Evolutionary conservation across 495 filamentous ascomycete genomes (phyloP).

Genomic region (Sphaerosporella brunnea): DNA sequence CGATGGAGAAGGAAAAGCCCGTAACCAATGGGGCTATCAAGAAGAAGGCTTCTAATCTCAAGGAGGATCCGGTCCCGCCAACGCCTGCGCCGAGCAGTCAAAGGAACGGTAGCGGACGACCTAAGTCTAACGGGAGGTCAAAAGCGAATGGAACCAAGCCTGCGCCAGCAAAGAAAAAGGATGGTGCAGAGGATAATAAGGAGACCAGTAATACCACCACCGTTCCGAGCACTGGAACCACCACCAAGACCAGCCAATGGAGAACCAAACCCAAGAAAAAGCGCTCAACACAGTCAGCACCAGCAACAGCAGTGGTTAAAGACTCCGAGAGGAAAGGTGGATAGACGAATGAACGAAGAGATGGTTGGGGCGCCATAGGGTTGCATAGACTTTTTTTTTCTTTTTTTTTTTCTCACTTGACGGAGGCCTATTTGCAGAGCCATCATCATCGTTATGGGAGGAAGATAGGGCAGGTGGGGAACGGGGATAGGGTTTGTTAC

Average conservation of each 20-base stretch:
- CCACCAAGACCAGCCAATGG: too few species aligned
- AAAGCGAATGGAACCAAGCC: constrained; percentile 14
- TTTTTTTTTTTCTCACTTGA: constrained; percentile 2
- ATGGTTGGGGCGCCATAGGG: too few species aligned
- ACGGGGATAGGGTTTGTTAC: too few species aligned
- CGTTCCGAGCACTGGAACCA: not conserved
- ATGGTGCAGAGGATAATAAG: not conserved
- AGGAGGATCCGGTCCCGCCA: constrained; percentile 4
- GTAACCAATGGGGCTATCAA: not conserved
- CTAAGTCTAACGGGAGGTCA: constrained; percentile 6
- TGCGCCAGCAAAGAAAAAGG: constrained; percentile 3
- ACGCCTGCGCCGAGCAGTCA: constrained; percentile 6
- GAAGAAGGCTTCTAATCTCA: not conserved
- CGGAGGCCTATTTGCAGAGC: constrained; percentile 6
- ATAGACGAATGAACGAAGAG: not conserved
- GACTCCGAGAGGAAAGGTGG: constrained; percentile 7
- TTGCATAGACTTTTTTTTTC: constrained; percentile 1
- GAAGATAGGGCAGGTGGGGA: too few species aligned
- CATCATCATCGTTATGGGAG: not conserved
- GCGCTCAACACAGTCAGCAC: not conserved
- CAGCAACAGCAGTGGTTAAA: constrained; percentile 1
- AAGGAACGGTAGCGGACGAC: constrained; percentile 5
- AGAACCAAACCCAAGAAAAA: not conserved
- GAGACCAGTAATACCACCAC: not conserved
- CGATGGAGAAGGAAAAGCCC: constrained; percentile 1